Conservation (phyloP, 164 flowering plant genomes). For the Dillenia turbinata region DNA sequence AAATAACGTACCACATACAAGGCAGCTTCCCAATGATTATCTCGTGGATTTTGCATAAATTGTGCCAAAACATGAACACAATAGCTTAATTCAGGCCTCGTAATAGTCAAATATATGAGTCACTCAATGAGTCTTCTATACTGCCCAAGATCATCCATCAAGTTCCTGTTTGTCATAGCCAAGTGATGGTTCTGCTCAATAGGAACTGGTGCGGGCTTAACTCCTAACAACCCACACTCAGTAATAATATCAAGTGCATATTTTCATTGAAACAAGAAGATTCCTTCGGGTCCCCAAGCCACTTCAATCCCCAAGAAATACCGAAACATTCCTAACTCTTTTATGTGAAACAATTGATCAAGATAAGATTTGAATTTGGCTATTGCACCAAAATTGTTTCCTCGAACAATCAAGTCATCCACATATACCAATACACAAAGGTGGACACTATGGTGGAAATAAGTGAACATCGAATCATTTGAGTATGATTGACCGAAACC, state of each 20-base stretch:
- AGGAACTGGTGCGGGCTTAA: not conserved
- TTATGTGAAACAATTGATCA: not conserved
- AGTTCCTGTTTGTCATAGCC: not conserved
- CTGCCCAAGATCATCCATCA: not conserved
- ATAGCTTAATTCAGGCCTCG: not conserved
- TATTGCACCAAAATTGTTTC: not conserved
- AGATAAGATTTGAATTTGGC: not conserved
- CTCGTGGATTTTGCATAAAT: not conserved
- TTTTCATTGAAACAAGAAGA: not conserved
- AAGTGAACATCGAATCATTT: not conserved
- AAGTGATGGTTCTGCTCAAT: not conserved
- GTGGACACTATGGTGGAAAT: not conserved
- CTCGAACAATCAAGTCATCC: conserved; percentile 1
- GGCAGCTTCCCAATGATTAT: not conserved
- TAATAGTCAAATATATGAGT: not conserved
- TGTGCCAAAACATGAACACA: too few relatives aligned
- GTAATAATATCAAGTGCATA: conserved; percentile 1
- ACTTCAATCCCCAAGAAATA: conserved; percentile 6
- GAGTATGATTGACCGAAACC: not conserved
- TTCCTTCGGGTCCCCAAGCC: not conserved
- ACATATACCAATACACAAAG: not conserved
- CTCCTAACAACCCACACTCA: too few relatives aligned
- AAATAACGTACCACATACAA: not conserved
- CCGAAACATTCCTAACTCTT: not conserved
- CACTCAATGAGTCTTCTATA: not conserved